phyloP scores from a whole-genome alignment of 139 green algal species.

The Tetraselmis chui region DNA sequence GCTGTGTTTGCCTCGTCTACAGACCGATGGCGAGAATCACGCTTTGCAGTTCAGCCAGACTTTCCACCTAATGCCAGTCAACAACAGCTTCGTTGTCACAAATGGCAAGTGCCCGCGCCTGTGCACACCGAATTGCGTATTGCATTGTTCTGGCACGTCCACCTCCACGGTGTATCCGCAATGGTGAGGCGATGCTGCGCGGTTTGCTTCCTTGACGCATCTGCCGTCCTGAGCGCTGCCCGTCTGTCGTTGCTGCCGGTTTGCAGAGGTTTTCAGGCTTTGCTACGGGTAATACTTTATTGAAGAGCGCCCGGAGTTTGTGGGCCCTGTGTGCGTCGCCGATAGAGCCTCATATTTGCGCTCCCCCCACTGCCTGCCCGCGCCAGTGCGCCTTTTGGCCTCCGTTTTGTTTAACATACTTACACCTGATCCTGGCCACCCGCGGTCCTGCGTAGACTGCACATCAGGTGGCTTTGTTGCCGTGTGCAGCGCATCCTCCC shows the following conservation, averaged over 20 bases:
- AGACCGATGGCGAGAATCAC: slow-evolving; percentile 73
- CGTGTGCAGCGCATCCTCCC: too few species aligned
- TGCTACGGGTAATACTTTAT: slow-evolving; percentile 74
- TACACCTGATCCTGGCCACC: too few species aligned
- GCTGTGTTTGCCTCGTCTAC: not conserved
- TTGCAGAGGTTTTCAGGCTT: slow-evolving; percentile 68
- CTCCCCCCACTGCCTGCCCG: too few species aligned
- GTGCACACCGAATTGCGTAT: too few species aligned
- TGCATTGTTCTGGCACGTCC: too few species aligned
- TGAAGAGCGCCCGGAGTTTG: too few species aligned
- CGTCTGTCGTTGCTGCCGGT: slow-evolving; percentile 6
- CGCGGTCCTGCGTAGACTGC: too few species aligned
- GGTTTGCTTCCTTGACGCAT: not conserved
- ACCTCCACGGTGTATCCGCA: slow-evolving; percentile 3
- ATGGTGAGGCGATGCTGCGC: not conserved
- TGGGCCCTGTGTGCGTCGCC: too few species aligned
- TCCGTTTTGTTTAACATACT: too few species aligned
- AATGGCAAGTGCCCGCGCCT: slow-evolving; percentile 81
- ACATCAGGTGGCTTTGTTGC: too few species aligned
- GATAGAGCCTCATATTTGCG: too few species aligned
- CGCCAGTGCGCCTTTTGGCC: too few species aligned
- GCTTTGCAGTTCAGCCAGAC: slow-evolving; percentile 87
- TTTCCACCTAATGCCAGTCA: slow-evolving; percentile 78
- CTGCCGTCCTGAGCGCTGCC: not conserved
- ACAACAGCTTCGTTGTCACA: slow-evolving; percentile 66